A percentile compares a stretch with the other conserved stretches of the same genome.
Evolutionary conservation across 371 early-diverging fungal species (phyloP).

Genomic region (Mortierella sp.): DNA sequence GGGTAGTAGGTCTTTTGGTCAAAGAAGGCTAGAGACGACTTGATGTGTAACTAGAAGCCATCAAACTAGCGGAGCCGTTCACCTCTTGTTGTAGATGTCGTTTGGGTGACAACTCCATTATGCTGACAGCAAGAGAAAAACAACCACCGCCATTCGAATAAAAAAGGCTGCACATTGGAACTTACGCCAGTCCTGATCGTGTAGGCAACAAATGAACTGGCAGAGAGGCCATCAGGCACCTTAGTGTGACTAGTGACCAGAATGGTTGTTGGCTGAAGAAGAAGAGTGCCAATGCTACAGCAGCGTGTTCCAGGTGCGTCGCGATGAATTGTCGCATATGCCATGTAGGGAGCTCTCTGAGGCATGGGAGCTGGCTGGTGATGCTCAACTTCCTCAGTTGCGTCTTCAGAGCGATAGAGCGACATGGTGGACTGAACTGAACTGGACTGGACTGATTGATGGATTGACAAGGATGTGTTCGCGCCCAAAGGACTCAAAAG

Average conservation of each 20-base stretch:
- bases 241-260: constrained; percentile 48
- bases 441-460: neutral
- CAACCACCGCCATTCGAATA: neutral
- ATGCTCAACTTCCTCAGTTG: constrained; percentile 11
- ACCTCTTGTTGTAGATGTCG: no score
- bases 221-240: constrained; percentile 49
- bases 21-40: neutral
- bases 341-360: constrained; percentile 35
- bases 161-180: neutral
- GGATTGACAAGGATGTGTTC: no score
- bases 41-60: no score
- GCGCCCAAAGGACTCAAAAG: no score
- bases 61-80: no score
- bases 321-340: constrained; percentile 51
- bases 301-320: constrained; percentile 43
- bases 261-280: constrained; percentile 34
- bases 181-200: constrained; percentile 64
- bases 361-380: neutral
- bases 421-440: constrained; percentile 22
- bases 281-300: constrained; percentile 27
- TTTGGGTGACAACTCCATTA: no score
- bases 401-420: constrained; percentile 31
- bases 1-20: neutral
- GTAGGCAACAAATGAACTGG: constrained; percentile 61
- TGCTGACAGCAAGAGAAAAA: neutral